Conservation (phyloP, 1,139 yeast genomes). For the Sporopachydermia cereana region DNA sequence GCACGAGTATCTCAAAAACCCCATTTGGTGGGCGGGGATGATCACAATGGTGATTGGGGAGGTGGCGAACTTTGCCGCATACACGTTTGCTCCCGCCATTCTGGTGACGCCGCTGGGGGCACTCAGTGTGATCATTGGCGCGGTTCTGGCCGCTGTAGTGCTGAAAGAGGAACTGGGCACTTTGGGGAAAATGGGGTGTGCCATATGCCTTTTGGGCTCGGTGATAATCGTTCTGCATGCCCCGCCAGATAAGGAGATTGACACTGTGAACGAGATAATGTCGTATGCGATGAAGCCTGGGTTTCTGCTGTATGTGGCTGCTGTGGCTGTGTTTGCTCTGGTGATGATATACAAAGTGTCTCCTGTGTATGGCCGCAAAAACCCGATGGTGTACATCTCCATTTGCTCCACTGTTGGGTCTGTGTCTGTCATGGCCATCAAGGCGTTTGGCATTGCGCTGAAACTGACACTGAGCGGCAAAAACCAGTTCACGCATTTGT, state of each 20-base stretch:
- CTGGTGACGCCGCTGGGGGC: slow-evolving; percentile 91
- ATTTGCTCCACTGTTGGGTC: slow-evolving; percentile 89
- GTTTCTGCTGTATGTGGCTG: slow-evolving; percentile 53
- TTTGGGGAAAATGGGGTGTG: slow-evolving; percentile 90
- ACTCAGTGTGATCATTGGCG: slow-evolving; percentile 79
- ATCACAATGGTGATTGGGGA: slow-evolving; percentile 83
- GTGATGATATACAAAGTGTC: slow-evolving; percentile 79
- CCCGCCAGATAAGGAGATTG: slow-evolving; percentile 83
- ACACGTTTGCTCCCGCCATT: slow-evolving; percentile 91
- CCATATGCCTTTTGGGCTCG: slow-evolving; percentile 79
- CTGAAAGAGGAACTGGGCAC: slow-evolving; percentile 80
- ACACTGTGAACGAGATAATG: slow-evolving; percentile 81
- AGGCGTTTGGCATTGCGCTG: slow-evolving; percentile 88
- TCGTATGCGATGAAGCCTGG: slow-evolving; percentile 74
- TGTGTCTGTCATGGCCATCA: slow-evolving; percentile 82
- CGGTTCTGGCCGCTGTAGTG: slow-evolving; percentile 77
- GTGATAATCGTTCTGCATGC: slow-evolving; percentile 88
- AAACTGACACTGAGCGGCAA: slow-evolving; percentile 80
- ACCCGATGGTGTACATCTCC: slow-evolving; percentile 84
- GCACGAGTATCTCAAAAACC: slow-evolving; percentile 65
- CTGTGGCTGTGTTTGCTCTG: slow-evolving; percentile 54
- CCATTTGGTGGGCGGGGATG: slow-evolving; percentile 96
- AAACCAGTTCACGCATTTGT: slow-evolving; percentile 76
- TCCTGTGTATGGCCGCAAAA: slow-evolving; percentile 67
- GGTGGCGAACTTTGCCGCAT: slow-evolving; percentile 87